These are phyloP conservation scores for Amphicarpaea edgeworthii DNA, from an alignment of 306 rosid species.

Conservation along the genomic window DNA sequence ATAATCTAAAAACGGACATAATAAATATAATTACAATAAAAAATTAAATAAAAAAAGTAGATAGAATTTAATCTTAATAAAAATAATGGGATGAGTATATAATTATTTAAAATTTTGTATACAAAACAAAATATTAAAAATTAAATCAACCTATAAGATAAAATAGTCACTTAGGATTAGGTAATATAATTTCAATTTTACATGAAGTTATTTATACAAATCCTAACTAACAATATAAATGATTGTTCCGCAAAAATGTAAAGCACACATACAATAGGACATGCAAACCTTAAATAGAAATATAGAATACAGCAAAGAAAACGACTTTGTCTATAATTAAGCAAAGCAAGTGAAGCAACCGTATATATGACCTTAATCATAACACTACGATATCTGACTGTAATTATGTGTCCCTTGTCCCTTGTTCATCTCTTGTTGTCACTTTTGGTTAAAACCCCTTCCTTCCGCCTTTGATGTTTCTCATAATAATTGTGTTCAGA, in stretches of 20 bases:
- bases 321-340: slow-evolving; percentile 31
- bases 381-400: not conserved
- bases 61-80: too few relatives aligned
- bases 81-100: too few relatives aligned
- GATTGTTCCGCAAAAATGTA: not conserved
- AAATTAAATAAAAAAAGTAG: too few relatives aligned
- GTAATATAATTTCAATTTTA: too few relatives aligned
- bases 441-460: not conserved
- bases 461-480: slow-evolving; percentile 12
- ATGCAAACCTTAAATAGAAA: not conserved
- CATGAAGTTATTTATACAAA: too few relatives aligned
- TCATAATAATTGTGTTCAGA: not conserved
- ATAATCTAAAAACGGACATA: too few relatives aligned
- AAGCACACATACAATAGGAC: not conserved
- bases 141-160: too few relatives aligned
- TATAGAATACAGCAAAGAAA: not conserved
- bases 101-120: too few relatives aligned
- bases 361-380: not conserved
- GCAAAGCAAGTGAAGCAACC: slow-evolving; percentile 12
- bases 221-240: not conserved
- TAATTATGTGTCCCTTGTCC: not conserved
- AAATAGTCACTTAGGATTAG: too few relatives aligned
- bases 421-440: not conserved
- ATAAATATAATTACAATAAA: too few relatives aligned
- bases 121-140: too few relatives aligned